Conservation (phyloP, 768 basidiomycete species). For the Psilocybe sp. region DNA sequence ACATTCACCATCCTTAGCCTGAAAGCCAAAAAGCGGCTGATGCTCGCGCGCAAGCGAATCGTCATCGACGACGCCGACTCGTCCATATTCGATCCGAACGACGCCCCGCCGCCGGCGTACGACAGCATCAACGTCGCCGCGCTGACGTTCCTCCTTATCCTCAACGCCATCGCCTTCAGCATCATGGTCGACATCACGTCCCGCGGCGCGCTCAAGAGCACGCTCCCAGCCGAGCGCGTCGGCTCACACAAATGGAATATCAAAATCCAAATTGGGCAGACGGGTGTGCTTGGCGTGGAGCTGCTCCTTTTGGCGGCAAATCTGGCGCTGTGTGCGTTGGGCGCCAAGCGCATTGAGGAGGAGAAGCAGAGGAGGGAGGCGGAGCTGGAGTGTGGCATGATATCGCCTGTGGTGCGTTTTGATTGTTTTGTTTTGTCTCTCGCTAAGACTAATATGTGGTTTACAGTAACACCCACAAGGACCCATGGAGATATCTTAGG, state of each 20-base stretch:
- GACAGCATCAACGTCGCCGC: slow-evolving; percentile 11
- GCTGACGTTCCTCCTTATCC: slow-evolving; percentile 16
- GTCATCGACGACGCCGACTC: slow-evolving; percentile 11
- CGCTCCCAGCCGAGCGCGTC: slow-evolving; percentile 20
- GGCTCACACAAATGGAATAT: slow-evolving; percentile 25
- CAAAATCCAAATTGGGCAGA: slow-evolving; percentile 24
- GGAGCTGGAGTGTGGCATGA: slow-evolving; percentile 4
- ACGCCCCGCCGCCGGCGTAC: slow-evolving; percentile 14
- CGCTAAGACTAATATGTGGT: too few species aligned
- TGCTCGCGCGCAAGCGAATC: background rate
- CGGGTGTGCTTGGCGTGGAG: slow-evolving; percentile 19
- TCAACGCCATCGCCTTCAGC: slow-evolving; percentile 20
- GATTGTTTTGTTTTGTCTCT: too few species aligned
- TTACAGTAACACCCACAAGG: too few species aligned
- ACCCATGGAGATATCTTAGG: too few species aligned
- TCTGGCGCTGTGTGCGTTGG: slow-evolving; percentile 11
- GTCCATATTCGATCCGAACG: background rate
- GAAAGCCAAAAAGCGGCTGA: slow-evolving; percentile 6
- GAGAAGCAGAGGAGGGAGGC: slow-evolving; percentile 5
- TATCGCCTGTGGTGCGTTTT: too few species aligned
- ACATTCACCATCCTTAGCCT: slow-evolving; percentile 7
- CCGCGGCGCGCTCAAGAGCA: slow-evolving; percentile 18
- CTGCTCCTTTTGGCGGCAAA: slow-evolving; percentile 11
- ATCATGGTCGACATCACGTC: slow-evolving; percentile 25
- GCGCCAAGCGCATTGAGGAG: slow-evolving; percentile 6